Evolutionary conservation across 306 rosid species (phyloP).

Genomic region (Cyclanthera cordifolia): DNA sequence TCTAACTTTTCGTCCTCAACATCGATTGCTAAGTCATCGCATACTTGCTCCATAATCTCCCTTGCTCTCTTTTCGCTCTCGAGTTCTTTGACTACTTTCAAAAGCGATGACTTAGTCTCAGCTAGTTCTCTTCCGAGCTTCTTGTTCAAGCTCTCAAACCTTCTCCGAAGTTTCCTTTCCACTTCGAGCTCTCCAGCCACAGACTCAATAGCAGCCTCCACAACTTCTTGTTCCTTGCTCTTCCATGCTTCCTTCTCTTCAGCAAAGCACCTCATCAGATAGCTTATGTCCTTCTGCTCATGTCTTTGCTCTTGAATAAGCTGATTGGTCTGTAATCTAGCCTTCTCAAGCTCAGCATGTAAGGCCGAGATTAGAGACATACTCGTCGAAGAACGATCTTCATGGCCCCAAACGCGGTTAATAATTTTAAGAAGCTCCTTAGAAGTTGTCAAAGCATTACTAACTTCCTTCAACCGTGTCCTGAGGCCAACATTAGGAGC

Average conservation of each 20-base stretch:
- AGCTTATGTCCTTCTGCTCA: constrained; percentile 63
- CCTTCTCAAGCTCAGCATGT: constrained; percentile 91
- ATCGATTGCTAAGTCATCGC: constrained; percentile 68
- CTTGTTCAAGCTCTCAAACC: constrained; percentile 84
- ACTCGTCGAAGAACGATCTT: constrained; percentile 76
- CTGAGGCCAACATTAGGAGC: constrained; percentile 47
- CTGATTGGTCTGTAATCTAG: constrained; percentile 83
- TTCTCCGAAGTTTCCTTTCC: constrained; percentile 75
- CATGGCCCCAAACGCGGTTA: constrained; percentile 85
- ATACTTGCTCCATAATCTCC: constrained; percentile 77
- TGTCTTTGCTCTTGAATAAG: constrained; percentile 80
- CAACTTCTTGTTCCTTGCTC: constrained; percentile 62
- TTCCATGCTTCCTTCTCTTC: constrained; percentile 96
- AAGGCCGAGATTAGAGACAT: constrained; percentile 84
- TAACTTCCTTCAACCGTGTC: constrained; percentile 70
- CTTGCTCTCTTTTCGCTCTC: constrained; percentile 90
- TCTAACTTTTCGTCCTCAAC: constrained; percentile 56
- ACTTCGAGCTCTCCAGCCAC: constrained; percentile 84
- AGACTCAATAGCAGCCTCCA: constrained; percentile 96
- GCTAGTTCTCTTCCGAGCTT: constrained; percentile 83
- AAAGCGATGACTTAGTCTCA: constrained; percentile 75
- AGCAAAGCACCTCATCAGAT: constrained; percentile 77
- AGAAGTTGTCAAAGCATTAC: constrained; percentile 79
- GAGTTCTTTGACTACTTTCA: constrained; percentile 70
- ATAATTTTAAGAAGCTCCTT: constrained; percentile 88